Percentiles rank a stretch among this genome's conserved stretches.
phyloP scores from a whole-genome alignment of 2,329 filamentous ascomycete species.

The Hyphodiscus sp. region DNA sequence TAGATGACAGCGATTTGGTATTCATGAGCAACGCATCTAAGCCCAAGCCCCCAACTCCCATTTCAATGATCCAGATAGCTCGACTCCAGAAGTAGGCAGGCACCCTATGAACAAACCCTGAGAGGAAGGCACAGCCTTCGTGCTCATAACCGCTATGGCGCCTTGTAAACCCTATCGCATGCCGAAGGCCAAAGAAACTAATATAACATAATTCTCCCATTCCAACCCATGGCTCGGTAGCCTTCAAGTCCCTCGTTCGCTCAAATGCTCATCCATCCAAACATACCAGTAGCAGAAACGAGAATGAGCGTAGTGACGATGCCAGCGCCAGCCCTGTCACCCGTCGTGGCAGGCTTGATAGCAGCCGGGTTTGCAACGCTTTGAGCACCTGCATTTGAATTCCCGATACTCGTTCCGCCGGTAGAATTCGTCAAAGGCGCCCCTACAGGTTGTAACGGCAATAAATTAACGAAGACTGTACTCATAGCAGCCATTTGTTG shows the following conservation, averaged over 20 bases:
- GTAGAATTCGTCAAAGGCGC: constrained; percentile 25
- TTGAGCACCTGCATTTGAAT: constrained; percentile 20
- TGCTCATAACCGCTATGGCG: background rate
- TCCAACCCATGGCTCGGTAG: too few relatives aligned
- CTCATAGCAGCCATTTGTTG: constrained; percentile 68
- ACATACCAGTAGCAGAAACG: constrained; percentile 27
- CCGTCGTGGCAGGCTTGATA: constrained; percentile 29
- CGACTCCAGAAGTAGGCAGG: background rate
- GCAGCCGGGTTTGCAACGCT: constrained; percentile 12
- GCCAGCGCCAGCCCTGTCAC: constrained; percentile 36
- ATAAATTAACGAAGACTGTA: constrained; percentile 42
- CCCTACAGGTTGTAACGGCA: constrained; percentile 18
- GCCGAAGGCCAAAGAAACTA: background rate
- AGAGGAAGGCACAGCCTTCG: background rate
- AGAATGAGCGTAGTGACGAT: constrained; percentile 35
- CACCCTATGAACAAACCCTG: background rate
- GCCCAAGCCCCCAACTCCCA: background rate
- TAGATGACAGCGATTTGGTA: background rate
- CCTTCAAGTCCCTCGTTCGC: background rate
- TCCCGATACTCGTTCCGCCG: constrained; percentile 32
- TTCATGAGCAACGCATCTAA: background rate
- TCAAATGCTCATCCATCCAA: constrained; percentile 32
- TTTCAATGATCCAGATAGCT: background rate
- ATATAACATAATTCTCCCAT: background rate
- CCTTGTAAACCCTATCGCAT: background rate